Evolutionary conservation across 2,329 filamentous ascomycete species (phyloP).

Genomic region (Claviceps lovelessii): DNA sequence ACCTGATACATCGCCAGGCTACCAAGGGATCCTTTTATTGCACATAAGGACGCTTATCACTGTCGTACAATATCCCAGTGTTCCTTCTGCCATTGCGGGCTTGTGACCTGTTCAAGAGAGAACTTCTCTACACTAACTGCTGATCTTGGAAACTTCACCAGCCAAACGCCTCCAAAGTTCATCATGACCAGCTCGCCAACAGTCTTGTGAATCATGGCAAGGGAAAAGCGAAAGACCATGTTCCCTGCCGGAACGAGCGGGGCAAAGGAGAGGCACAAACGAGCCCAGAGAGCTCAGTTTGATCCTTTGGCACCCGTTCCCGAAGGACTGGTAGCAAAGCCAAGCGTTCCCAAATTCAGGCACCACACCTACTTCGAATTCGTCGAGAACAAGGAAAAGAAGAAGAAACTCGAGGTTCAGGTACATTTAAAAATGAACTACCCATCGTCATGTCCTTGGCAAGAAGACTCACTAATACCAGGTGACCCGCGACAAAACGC

Average conservation of each 20-base stretch:
- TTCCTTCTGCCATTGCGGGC: not conserved
- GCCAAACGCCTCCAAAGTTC: not conserved
- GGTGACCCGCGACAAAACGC: slow-evolving; percentile 36
- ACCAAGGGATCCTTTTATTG: not conserved
- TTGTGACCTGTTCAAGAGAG: not conserved
- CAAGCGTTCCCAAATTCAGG: slow-evolving; percentile 31
- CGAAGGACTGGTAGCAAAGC: slow-evolving; percentile 23
- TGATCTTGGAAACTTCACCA: not conserved
- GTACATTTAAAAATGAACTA: slow-evolving; percentile 24
- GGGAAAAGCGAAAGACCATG: slow-evolving; percentile 18
- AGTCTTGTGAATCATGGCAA: slow-evolving; percentile 17
- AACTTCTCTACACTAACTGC: not conserved
- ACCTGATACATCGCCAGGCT: not conserved
- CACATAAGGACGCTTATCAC: not conserved
- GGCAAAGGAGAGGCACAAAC: slow-evolving; percentile 22
- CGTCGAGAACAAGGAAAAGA: slow-evolving; percentile 49
- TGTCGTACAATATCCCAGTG: not conserved
- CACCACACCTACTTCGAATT: slow-evolving; percentile 51
- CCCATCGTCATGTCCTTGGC: slow-evolving; percentile 4
- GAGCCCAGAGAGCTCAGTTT: slow-evolving; percentile 18
- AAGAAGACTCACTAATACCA: slow-evolving; percentile 21
- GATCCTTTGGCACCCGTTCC: slow-evolving; percentile 21
- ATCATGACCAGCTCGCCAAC: slow-evolving; percentile 4
- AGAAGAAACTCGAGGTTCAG: slow-evolving; percentile 49
- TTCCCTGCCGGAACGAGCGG: slow-evolving; percentile 16